Base-by-base conservation (phyloP, 2,329 filamentous ascomycete species). In the Exophiala oligosperma region DNA sequence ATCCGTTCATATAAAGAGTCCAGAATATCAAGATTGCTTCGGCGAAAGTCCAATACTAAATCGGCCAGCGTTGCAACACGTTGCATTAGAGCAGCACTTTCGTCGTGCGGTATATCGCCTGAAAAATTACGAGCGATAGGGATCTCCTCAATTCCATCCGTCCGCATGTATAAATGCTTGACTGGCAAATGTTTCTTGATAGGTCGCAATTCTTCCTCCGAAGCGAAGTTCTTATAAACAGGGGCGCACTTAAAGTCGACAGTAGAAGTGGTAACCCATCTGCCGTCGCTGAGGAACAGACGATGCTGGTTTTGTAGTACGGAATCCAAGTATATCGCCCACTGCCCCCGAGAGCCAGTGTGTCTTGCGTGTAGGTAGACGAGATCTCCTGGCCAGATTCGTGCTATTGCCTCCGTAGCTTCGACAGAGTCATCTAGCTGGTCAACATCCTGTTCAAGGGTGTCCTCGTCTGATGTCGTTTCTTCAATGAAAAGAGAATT, bases 91-190 rank as follows among this genome's bases (percentile, higher is more conserved):
- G 65, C 64, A 11, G 71, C 72, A 12, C 73, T 74, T 8, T 71
- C 62, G 6, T 69, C 67, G 37, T 75, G 67, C 4, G 76, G 76
- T 3, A 78, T 68, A 29, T 76, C 76, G 60, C 77, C 61, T 5
- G 61, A 59, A 49, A 61, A 61, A 29, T 37, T 35, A 14, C 50
- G 74, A 11, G 71, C 70, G 3, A 66, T 58, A n/a, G 68, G 59
- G 54, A 76, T 74, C 37, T 35, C 32, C 6, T 75, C 48, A 12
- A 53, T n/a, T 28, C 54, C 49, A 35, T 29, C 29, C 9, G 28
- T 21, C 23, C 49, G 32, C 24, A 37, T 51, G 21, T 57, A 54
- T 9, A 64, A n/a, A 11, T 49, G 50, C 49, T 66, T 63, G 29
- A 56, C 55, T 9, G 65, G 64, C 23, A 66, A 48, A 28, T 62